Conservation (phyloP, 805 yeast genomes). For the Cyberlindnera mississippiensis region DNA sequence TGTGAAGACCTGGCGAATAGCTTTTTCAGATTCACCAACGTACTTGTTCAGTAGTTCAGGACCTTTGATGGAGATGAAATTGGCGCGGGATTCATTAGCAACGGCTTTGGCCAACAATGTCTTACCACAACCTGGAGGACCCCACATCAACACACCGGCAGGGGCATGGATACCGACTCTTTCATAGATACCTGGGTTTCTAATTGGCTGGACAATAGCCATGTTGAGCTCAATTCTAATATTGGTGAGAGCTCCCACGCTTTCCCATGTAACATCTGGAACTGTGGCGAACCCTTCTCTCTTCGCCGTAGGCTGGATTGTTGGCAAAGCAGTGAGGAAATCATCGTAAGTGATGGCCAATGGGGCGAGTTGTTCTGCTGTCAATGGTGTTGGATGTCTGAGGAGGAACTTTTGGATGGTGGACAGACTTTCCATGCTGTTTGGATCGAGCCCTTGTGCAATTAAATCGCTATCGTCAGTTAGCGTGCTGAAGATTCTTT, state of each 20-base stretch:
- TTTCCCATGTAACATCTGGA: conserved; percentile 95
- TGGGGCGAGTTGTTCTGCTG: conserved; percentile 70
- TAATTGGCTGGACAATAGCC: conserved; percentile 97
- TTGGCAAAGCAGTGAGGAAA: conserved; percentile 80
- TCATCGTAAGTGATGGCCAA: conserved; percentile 75
- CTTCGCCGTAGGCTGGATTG: conserved; percentile 94
- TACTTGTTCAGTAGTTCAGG: conserved; percentile 93
- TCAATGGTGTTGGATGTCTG: conserved; percentile 76
- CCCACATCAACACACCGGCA: conserved; percentile 96
- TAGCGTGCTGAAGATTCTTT: conserved; percentile 72
- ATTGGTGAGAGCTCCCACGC: conserved; percentile 82
- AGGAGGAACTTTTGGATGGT: conserved; percentile 69
- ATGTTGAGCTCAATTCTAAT: conserved; percentile 88
- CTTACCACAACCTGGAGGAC: conserved; percentile 99
- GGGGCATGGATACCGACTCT: conserved; percentile 95
- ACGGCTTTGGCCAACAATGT: conserved; percentile 95
- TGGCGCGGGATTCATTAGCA: conserved; percentile 95
- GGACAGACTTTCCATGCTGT: conserved; percentile 38
- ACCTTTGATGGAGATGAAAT: conserved; percentile 92
- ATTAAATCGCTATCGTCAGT: conserved; percentile 31
- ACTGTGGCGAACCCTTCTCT: conserved; percentile 98
- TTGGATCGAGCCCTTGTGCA: conserved; percentile 17
- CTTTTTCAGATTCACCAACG: conserved; percentile 94
- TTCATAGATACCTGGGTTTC: conserved; percentile 83
- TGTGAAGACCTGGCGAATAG: conserved; percentile 87